Conservation (phyloP, 2,329 filamentous ascomycete genomes). For the Trichoderma citrinoviride region DNA sequence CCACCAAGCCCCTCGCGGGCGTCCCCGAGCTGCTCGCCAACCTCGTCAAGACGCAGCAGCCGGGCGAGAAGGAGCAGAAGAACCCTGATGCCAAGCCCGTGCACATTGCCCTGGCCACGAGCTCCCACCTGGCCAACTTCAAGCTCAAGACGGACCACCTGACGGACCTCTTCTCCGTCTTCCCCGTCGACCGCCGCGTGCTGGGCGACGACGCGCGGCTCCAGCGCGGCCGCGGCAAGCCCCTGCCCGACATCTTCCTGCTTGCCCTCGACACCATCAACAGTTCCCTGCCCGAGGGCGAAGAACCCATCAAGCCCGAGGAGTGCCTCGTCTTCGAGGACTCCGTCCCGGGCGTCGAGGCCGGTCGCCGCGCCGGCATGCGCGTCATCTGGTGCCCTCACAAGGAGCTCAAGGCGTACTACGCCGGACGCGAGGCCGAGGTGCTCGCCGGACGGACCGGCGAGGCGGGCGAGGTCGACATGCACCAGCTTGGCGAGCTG, state of each 20-base stretch:
- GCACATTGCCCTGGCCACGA: slow-evolving; percentile 84
- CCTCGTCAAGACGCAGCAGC: slow-evolving; percentile 48
- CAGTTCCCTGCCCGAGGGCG: slow-evolving; percentile 60
- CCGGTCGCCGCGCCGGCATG: slow-evolving; percentile 89
- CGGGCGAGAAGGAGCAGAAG: too few species aligned
- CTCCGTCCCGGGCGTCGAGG: slow-evolving; percentile 87
- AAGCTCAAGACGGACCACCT: slow-evolving; percentile 69
- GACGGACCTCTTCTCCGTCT: slow-evolving; percentile 59
- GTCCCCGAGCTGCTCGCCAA: slow-evolving; percentile 65
- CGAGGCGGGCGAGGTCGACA: slow-evolving; percentile 56
- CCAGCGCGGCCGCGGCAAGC: slow-evolving; percentile 79
- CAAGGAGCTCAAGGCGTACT: slow-evolving; percentile 71
- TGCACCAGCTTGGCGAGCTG: slow-evolving; percentile 55
- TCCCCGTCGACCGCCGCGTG: slow-evolving; percentile 68
- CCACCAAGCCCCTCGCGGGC: slow-evolving; percentile 74
- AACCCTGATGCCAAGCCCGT: slow-evolving; percentile 40
- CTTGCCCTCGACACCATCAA: slow-evolving; percentile 85
- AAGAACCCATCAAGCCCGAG: slow-evolving; percentile 67
- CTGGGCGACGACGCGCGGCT: slow-evolving; percentile 84
- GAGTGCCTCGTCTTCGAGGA: slow-evolving; percentile 98
- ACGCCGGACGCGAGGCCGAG: slow-evolving; percentile 70
- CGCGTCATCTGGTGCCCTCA: slow-evolving; percentile 92
- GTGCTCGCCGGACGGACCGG: slow-evolving; percentile 82
- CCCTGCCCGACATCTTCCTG: slow-evolving; percentile 90
- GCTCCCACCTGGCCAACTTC: slow-evolving; percentile 70